Conservation (phyloP, 345 rosid species). For the Acer yangbiense region DNA sequence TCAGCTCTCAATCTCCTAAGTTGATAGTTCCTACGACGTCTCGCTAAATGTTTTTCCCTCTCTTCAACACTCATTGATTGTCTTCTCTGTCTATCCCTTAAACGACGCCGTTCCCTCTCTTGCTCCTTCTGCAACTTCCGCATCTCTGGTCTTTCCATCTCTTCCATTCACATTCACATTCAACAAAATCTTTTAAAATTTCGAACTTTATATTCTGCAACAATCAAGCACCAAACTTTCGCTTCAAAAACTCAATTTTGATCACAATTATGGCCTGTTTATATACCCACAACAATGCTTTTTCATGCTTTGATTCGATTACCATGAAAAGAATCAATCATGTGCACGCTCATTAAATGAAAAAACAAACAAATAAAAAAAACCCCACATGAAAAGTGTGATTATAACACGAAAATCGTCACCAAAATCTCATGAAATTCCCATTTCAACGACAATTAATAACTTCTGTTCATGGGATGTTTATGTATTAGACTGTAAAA, state of each 20-base stretch:
- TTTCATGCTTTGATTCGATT: neutral
- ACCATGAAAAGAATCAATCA: neutral
- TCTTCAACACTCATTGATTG: slow-evolving; percentile 88
- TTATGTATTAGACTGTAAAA: neutral
- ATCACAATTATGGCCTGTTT: neutral
- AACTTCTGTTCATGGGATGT: neutral
- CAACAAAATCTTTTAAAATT: neutral
- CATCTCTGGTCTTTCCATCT: slow-evolving; percentile 36
- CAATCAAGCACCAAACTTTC: neutral
- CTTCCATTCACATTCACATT: slow-evolving; percentile 13
- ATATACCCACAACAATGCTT: neutral
- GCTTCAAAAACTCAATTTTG: neutral
- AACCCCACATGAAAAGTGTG: neutral
- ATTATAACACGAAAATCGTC: neutral
- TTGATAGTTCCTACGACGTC: slow-evolving; percentile 88
- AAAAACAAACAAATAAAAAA: neutral
- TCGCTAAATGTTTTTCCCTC: slow-evolving; percentile 85
- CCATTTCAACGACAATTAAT: neutral
- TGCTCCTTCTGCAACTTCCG: slow-evolving; percentile 62
- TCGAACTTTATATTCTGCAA: neutral
- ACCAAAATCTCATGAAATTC: slow-evolving; percentile 7
- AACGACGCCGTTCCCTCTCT: slow-evolving; percentile 80
- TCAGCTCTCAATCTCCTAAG: slow-evolving; percentile 72
- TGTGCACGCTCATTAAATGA: slow-evolving; percentile 2
- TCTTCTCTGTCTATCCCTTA: slow-evolving; percentile 81